Conservation (phyloP, 257 asterid genomes). For the Solanum dulcamara region DNA sequence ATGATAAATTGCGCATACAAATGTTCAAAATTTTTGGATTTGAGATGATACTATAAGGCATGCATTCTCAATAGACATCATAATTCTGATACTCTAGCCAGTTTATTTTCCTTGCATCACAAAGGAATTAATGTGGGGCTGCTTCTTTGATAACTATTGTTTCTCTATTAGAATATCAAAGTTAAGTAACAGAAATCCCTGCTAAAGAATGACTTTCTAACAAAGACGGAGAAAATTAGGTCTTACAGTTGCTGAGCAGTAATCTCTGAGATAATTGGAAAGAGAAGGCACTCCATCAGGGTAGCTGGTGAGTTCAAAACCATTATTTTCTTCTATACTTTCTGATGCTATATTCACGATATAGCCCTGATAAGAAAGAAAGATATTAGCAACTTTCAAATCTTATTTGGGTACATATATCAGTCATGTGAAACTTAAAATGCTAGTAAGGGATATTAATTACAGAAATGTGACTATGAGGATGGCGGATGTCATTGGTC, state of each 20-base stretch:
- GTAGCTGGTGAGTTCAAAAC: constrained; percentile 44
- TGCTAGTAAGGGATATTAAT: not conserved
- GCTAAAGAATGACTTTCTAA: not conserved
- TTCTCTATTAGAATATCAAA: not conserved
- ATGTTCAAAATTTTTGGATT: not conserved
- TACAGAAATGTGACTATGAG: not conserved
- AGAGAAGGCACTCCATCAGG: constrained; percentile 86
- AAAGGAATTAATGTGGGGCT: not conserved
- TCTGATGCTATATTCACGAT: constrained; percentile 50
- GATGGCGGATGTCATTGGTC: not conserved
- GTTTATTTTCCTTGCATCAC: not conserved
- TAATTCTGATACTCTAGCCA: not conserved
- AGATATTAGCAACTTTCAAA: constrained; percentile 3
- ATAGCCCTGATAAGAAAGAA: constrained; percentile 41
- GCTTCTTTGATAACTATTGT: not conserved
- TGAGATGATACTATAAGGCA: not conserved
- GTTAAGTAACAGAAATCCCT: not conserved
- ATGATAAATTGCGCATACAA: not conserved
- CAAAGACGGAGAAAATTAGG: not conserved
- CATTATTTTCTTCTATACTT: constrained; percentile 34
- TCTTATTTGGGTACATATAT: not conserved
- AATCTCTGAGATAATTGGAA: constrained; percentile 59
- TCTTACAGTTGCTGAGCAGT: constrained; percentile 77
- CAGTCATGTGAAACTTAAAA: not conserved
- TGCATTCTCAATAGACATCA: not conserved